Conservation (phyloP, 495 filamentous ascomycete species). For the Neurospora tetrasperma region DNA sequence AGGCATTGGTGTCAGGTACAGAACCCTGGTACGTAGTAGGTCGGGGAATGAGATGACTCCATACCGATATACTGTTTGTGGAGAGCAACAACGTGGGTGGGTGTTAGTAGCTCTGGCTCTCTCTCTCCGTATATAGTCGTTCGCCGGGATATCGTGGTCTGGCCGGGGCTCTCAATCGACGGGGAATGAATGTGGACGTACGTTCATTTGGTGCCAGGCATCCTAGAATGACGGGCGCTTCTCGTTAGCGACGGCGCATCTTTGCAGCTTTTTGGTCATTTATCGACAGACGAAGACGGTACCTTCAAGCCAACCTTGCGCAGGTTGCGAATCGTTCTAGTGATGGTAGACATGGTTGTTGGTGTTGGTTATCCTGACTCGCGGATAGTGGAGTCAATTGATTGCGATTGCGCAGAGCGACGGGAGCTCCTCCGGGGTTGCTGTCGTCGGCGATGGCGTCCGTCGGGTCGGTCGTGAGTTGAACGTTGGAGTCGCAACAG, state of each 20-base stretch:
- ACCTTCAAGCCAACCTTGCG: constrained; percentile 83
- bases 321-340: constrained; percentile 77
- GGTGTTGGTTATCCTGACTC: not conserved
- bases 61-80: constrained; percentile 56
- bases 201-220: constrained; percentile 85
- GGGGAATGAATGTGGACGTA: constrained; percentile 36
- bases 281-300: constrained; percentile 6
- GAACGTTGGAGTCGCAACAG: not conserved
- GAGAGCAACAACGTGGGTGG: not conserved
- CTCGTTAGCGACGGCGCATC: constrained; percentile 13
- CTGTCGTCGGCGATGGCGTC: constrained; percentile 1
- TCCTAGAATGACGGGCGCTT: constrained; percentile 43
- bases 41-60: constrained; percentile 3
- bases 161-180: not conserved
- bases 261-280: not conserved
- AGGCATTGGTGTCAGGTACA: too few species aligned
- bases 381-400: constrained; percentile 7
- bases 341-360: constrained; percentile 81
- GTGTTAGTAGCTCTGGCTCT: constrained; percentile 18
- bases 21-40: too few species aligned
- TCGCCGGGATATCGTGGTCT: not conserved
- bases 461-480: not conserved
- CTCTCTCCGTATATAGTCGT: not conserved
- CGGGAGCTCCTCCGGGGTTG: constrained; percentile 1
- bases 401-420: constrained; percentile 5